Evolutionary conservation across 2,329 filamentous ascomycete genomes (phyloP), one percentile per base, ranked within the genome.

Genomic region (Fusarium avenaceum): DNA sequence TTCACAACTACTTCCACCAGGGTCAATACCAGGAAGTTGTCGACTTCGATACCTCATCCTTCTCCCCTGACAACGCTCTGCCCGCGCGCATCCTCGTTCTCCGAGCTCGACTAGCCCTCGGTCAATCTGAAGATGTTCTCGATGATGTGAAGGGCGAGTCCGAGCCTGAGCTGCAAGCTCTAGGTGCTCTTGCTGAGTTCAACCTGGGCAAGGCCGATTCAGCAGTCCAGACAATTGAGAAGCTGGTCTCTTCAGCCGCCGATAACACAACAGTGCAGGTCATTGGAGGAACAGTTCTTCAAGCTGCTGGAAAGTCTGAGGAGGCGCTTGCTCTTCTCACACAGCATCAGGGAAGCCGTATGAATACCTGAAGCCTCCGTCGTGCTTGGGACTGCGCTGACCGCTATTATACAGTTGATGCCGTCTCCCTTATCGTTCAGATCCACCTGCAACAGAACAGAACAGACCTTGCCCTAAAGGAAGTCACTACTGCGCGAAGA

Each of bases 371-470:
- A 6, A 35, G 24, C 22, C 28, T 30, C 22, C 19, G 15, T 10
- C 52, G 19, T 51, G 43, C 46, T 39, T 42, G 20, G 53, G 49
- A 68, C 61, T 57, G 42, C 57, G 61, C 75, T 77, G 63, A 79
- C 63, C 38, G 40, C 45, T 49, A 32, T 49, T 38, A n/a, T 49
- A 20, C 59, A 89, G 87, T 90, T 61, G 88, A 90, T 71, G 91
- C 93, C 55, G 93, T 97, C 52, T 91, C 94, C 44, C 83, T 98
- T 65, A 94, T 96, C 69, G 90, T 94, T 30, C 95, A 99, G 79
- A 96, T 98, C 72, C 91, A 97, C 76, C 89, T 98, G 11, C 87
- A 92, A 72, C 93, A 97, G 77, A 97, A 97, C 84, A 89, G 95
- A 72, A 91, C 91, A 74, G 95, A 98, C 78, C 88, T 97, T 48